Conservation (phyloP, 2,329 filamentous ascomycete species). For the Bipolaris sorokiniana region DNA sequence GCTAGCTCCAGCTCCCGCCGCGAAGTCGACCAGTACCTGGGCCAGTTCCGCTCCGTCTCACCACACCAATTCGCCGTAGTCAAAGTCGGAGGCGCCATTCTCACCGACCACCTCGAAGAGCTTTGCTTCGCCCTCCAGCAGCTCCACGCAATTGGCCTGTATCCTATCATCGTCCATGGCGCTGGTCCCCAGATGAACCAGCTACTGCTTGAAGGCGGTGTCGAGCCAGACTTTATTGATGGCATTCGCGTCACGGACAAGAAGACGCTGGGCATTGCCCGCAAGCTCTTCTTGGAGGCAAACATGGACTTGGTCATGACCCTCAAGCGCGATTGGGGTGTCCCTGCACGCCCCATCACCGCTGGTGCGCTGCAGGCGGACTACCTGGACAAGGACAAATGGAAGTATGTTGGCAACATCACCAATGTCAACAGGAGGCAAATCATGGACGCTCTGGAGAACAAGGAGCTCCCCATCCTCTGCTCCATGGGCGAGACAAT, state of each 20-base stretch:
- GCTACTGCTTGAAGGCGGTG: constrained; percentile 84
- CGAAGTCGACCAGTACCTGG: constrained; percentile 96
- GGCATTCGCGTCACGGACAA: constrained; percentile 95
- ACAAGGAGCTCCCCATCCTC: constrained; percentile 88
- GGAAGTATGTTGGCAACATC: constrained; percentile 94
- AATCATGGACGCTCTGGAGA: constrained; percentile 86
- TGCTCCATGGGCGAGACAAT: constrained; percentile 95
- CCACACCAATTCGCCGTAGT: constrained; percentile 98
- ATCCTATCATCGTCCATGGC: constrained; percentile 94
- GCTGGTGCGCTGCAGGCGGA: constrained; percentile 90
- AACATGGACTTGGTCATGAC: constrained; percentile 91
- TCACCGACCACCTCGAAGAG: constrained; percentile 92
- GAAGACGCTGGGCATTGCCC: constrained; percentile 88
- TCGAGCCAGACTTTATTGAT: constrained; percentile 95
- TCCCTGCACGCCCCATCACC: constrained; percentile 86
- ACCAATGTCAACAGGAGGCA: constrained; percentile 87
- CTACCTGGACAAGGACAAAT: constrained; percentile 96
- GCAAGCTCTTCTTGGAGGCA: constrained; percentile 93
- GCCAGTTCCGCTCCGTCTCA: constrained; percentile 94
- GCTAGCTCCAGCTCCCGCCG: constrained; percentile 96
- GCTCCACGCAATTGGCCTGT: constrained; percentile 91
- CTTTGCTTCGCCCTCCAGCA: constrained; percentile 88
- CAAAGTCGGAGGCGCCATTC: constrained; percentile 95
- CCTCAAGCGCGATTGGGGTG: constrained; percentile 80
- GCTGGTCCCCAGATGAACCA: constrained; percentile 94